Evolutionary conservation across 2,329 filamentous ascomycete genomes (phyloP), one percentile per base, ranked within the genome.

Genomic region (Cyphellophora attinorum): DNA sequence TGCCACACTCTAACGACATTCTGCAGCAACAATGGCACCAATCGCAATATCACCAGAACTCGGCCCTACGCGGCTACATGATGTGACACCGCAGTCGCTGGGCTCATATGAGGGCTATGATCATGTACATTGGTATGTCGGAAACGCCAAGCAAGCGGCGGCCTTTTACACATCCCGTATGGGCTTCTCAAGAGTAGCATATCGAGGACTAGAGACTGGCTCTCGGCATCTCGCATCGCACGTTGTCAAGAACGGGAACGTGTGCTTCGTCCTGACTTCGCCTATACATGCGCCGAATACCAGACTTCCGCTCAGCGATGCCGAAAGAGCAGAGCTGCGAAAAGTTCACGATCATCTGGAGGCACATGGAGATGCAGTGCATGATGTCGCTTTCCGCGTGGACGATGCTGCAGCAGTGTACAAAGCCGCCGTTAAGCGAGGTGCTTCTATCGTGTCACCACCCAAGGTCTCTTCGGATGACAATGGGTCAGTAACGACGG

Each of bases 81-180:
- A 31, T 5, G 13, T 15, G 27, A 27, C 29, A 30, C 30, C 2
- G 29, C 35, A 27, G 19, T 37, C 16, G 35, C 12, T 46, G 10
- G 35, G 34, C 14, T 41, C 27, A 11, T 88, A 93, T 65, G 74
- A 76, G 41, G 86, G 85, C 54, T 95, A 94, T 58, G 85, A 94
- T 62, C 84, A 94, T 60, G 75, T 94, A 37, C 88, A 85, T 48
- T 95, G 88, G 88, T 94, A 85, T 67, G 89, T 95, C 18, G 86
- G 88, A 55, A 96, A 96, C 56, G 88, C 89, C 50, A 95, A 95
- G 64, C 88, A 95, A 67, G 85, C 86, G 3, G 88, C 88, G 25
- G 74, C 81, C 11, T 95, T 85, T 65, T 95, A 94, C 64, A 79
- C 81, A 48, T 79, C 76, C 8, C 81, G 86, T 47, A 86, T 95